phyloP scores from a whole-genome alignment of 768 basidiomycete species.

The Heimioporus sp. region DNA sequence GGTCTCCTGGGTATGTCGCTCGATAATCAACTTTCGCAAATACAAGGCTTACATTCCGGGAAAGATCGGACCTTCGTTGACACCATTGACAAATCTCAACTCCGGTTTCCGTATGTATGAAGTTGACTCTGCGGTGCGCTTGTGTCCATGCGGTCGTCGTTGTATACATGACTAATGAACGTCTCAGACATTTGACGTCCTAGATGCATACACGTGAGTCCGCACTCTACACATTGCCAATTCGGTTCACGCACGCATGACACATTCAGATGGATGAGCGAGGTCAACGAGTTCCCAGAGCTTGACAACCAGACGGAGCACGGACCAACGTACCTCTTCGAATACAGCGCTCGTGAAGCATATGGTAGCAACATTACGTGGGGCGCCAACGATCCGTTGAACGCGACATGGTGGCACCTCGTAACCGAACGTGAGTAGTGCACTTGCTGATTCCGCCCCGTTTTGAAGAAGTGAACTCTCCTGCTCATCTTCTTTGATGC shows the following conservation, averaged over 20 bases:
- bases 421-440: slow-evolving; percentile 58
- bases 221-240: background rate
- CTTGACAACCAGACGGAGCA: slow-evolving; percentile 53
- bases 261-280: slow-evolving; percentile 51
- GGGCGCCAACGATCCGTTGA: slow-evolving; percentile 60
- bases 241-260: too few species aligned
- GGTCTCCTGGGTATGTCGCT: slow-evolving; percentile 39
- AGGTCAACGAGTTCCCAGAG: slow-evolving; percentile 52
- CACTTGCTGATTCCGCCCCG: background rate
- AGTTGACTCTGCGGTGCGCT: slow-evolving; percentile 32
- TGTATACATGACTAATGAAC: background rate
- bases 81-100: slow-evolving; percentile 64
- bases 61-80: slow-evolving; percentile 50
- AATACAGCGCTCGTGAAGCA: slow-evolving; percentile 66
- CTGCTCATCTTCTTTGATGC: background rate
- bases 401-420: slow-evolving; percentile 76
- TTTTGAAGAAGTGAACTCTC: too few species aligned
- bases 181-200: slow-evolving; percentile 63
- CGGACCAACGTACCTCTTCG: slow-evolving; percentile 56
- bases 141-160: background rate
- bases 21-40: background rate
- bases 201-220: slow-evolving; percentile 69
- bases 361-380: slow-evolving; percentile 56
- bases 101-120: slow-evolving; percentile 56
- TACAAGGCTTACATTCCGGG: background rate